These are phyloP conservation scores for Diaporthe eres DNA, from an alignment of 2,329 filamentous ascomycete species.

Conservation along the genomic window DNA sequence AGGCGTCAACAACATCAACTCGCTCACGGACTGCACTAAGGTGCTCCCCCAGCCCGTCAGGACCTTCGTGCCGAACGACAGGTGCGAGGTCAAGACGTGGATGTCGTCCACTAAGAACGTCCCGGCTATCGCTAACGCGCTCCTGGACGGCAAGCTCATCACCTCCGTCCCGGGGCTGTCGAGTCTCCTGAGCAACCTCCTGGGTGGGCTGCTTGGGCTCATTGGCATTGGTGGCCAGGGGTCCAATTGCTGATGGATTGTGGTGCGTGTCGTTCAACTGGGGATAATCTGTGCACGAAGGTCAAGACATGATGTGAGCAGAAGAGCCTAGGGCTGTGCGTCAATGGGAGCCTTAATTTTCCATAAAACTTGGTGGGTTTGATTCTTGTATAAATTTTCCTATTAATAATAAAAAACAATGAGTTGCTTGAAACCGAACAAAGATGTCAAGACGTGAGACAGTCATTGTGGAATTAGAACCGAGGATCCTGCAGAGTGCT, in stretches of 20 bases:
- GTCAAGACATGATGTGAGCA: background rate
- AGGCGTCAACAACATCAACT: constrained; percentile 61
- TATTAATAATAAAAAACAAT: background rate
- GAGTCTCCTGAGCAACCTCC: background rate
- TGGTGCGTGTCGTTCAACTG: background rate
- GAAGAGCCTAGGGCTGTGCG: background rate
- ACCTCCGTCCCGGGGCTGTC: constrained; percentile 22
- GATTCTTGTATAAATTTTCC: background rate
- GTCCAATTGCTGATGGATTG: constrained; percentile 2
- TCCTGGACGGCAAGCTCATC: constrained; percentile 35
- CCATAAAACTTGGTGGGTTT: background rate
- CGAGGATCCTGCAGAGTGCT: background rate
- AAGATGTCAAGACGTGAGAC: background rate
- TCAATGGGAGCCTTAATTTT: background rate
- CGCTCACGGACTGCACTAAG: constrained; percentile 59
- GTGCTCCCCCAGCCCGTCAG: constrained; percentile 48
- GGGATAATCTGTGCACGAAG: background rate
- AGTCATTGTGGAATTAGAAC: background rate
- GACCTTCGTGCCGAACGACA: constrained; percentile 41
- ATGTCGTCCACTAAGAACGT: constrained; percentile 31
- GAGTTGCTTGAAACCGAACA: background rate
- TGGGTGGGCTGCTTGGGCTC: constrained; percentile 1
- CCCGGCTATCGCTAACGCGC: constrained; percentile 18
- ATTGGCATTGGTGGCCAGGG: constrained; percentile 9
- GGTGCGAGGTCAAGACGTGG: constrained; percentile 30